Evolutionary conservation across 768 basidiomycete species (phyloP).

Genomic region (Rubroboletus satanas): DNA sequence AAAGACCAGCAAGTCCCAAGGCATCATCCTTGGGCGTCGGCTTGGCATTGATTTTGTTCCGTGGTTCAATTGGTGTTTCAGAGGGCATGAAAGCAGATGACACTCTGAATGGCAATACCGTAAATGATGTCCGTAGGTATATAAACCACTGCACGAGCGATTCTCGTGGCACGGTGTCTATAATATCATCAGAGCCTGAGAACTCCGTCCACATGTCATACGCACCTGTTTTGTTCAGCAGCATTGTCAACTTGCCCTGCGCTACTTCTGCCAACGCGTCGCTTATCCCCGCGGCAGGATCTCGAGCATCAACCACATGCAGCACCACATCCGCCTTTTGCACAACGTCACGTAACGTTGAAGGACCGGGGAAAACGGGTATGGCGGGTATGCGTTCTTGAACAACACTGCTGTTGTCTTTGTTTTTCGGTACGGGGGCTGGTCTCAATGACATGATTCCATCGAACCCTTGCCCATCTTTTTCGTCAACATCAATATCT

Average conservation of each 20-base stretch:
- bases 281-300: conserved; percentile 72
- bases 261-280: conserved; percentile 49
- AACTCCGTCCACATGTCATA: conserved; percentile 9
- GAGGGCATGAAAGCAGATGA: conserved; percentile 62
- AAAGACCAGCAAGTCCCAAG: conserved; percentile 53
- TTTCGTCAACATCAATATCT: conserved; percentile 29
- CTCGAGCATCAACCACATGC: conserved; percentile 80
- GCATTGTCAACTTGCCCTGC: conserved; percentile 51
- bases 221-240: conserved; percentile 87
- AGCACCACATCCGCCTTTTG: conserved; percentile 76
- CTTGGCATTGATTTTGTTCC: conserved; percentile 47
- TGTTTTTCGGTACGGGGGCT: neutral
- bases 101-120: conserved; percentile 69
- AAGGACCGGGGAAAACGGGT: conserved; percentile 27
- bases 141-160: conserved; percentile 64
- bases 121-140: conserved; percentile 55
- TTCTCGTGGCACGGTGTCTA: conserved; percentile 81
- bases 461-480: conserved; percentile 34
- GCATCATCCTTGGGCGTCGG: conserved; percentile 49
- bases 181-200: neutral
- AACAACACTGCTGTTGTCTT: neutral
- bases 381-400: conserved; percentile 12
- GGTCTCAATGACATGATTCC: conserved; percentile 32
- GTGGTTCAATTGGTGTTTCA: conserved; percentile 19
- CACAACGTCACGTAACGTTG: conserved; percentile 44